Conservation (phyloP, 495 filamentous ascomycete genomes). For the Tuber microsphaerosporum region DNA sequence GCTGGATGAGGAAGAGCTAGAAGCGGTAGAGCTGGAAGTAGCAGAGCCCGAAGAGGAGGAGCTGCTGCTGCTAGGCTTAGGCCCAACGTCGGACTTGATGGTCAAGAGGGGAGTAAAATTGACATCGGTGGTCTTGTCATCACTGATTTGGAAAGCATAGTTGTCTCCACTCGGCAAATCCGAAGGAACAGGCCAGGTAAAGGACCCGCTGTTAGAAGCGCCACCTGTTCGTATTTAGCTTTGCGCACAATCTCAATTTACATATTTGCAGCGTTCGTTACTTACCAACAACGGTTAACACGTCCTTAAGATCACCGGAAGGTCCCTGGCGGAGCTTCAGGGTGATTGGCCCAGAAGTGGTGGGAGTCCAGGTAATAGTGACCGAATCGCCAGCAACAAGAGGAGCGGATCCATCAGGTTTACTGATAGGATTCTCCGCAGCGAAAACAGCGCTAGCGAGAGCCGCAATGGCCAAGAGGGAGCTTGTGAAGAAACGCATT, state of each 20-base stretch:
- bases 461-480: conserved; percentile 49
- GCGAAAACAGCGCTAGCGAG: conserved; percentile 49
- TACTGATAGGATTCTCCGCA: conserved; percentile 50
- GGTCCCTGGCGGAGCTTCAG: conserved; percentile 28
- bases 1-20: conserved; percentile 9
- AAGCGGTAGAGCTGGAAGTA: background rate
- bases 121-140: conserved; percentile 11
- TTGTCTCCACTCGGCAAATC: conserved; percentile 17
- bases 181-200: conserved; percentile 15
- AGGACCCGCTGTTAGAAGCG: conserved; percentile 19
- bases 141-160: conserved; percentile 32
- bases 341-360: conserved; percentile 26
- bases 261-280: conserved; percentile 2
- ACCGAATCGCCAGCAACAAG: conserved; percentile 53
- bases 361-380: conserved; percentile 55
- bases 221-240: conserved; percentile 17
- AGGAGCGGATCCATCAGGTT: conserved; percentile 48
- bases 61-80: conserved; percentile 1
- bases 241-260: background rate
- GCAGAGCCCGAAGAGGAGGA: background rate
- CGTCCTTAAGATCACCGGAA: conserved; percentile 27
- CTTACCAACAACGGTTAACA: conserved; percentile 22
- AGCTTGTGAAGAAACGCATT: conserved; percentile 52
- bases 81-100: conserved; percentile 9
- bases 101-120: conserved; percentile 37